Evolutionary conservation across 768 basidiomycete genomes (phyloP), one percentile per base, ranked within the genome.

Genomic region (Leccinellum luteum): DNA sequence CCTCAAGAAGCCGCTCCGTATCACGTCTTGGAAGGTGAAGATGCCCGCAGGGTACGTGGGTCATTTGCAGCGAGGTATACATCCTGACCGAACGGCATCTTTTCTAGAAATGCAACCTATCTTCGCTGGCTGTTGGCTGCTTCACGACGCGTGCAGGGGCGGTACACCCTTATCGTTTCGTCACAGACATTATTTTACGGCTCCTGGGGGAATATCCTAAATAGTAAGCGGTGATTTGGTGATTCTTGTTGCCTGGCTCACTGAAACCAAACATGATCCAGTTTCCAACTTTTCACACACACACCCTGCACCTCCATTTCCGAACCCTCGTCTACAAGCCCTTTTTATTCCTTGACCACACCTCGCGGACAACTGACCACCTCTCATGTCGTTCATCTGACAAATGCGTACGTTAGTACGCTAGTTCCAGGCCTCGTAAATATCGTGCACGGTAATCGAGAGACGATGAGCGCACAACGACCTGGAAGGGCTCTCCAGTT

Each of bases 161-260:
- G 0, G 70, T 86, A 28, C 86, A 90, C 57, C 85, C 88, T 0
- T 90, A 90, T 67, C 82, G 85, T 19, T 76, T 87, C 30, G 81
- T 89, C 13, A 87, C 86, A 1, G 78, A 78, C 2, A 76, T 89
- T 25, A 70, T 89, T 21, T 60, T 73, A 14, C 81, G 81, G 45
- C 78, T 88, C 2, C 69, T 88, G 6, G 58, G 72, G 12, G 73
- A 74, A n/a, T 78, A 85, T 60, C 69, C 79, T 12, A 70, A 81
- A 21, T 53, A 54, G 69, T 74, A 19, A 63, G 74, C 28, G 56
- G 55, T 12, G 9, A 60, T 27, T 63, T 51, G 52, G 60, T 31
- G 51, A 57, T 14, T 52, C 48, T 3, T n/a, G 28, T 32, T 52
- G n/a, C 32, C 30, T 59, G 38, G 14, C 48, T 59, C 56, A 64